A percentile compares a stretch with the other conserved stretches of the same genome.
These are phyloP conservation scores for Dothistroma septosporum DNA, from an alignment of 2,329 filamentous ascomycete species.

Conservation along the genomic window DNA sequence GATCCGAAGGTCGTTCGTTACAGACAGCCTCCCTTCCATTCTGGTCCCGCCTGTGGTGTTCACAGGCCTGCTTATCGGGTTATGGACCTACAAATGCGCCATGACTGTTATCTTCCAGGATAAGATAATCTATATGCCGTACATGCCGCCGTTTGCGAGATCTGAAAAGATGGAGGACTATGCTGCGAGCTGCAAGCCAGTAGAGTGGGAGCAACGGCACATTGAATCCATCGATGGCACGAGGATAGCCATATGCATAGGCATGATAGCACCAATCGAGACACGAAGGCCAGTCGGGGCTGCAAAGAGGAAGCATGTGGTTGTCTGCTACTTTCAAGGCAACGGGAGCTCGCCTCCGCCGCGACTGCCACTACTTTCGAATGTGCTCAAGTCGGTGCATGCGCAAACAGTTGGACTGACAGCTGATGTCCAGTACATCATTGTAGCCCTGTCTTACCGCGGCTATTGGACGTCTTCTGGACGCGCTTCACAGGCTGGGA, in stretches of 20 bases:
- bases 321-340: constrained; percentile 50
- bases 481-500: constrained; percentile 64
- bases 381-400: constrained; percentile 42
- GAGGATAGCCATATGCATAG: constrained; percentile 57
- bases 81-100: constrained; percentile 63
- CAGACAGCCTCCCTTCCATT: constrained; percentile 39
- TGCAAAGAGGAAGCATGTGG: constrained; percentile 28
- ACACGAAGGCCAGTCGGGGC: not conserved
- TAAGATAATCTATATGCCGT: constrained; percentile 77
- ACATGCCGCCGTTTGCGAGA: constrained; percentile 65
- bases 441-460: constrained; percentile 56
- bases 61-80: constrained; percentile 57
- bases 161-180: constrained; percentile 65
- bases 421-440: not conserved
- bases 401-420: constrained; percentile 7
- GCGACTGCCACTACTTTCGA: constrained; percentile 45
- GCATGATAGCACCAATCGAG: constrained; percentile 23
- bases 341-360: constrained; percentile 47
- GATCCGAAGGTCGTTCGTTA: constrained; percentile 21
- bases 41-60: constrained; percentile 67
- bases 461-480: constrained; percentile 77
- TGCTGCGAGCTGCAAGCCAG: constrained; percentile 53
- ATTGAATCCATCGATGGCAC: constrained; percentile 62
- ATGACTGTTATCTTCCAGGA: constrained; percentile 77
- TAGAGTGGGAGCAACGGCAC: constrained; percentile 64